Evolutionary conservation across 2,329 filamentous ascomycete genomes (phyloP), one percentile per base, ranked within the genome.

Genomic region (Exophiala viscosa): DNA sequence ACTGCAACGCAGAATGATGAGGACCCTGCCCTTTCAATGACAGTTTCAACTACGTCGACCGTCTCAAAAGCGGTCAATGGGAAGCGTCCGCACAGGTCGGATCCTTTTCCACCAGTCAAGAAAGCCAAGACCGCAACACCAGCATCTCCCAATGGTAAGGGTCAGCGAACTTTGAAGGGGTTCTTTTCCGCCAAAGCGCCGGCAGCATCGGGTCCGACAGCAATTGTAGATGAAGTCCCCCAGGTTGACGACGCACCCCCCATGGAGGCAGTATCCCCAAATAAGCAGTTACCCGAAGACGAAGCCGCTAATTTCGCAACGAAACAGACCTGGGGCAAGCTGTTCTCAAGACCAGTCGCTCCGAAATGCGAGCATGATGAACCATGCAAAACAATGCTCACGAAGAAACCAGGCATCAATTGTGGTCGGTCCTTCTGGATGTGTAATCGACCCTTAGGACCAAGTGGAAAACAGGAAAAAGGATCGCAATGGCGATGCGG

Each of bases 341-440:
- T 97, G 11, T 85, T 97, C 57, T 82, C 85, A 13, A 90, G 86
- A 67, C 84, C 87, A 51, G 73, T 82, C 1, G 77, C 82, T 1
- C 93, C 93, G 1, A 81, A 80, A 52, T 99, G 93, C 66, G 90
- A 96, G 62, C 93, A 99, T 65, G 77, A 83, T 48, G 91, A 97
- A 63, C 87, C 88, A 2, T 97, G 93, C 69, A 87, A 90, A 59
- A 88, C 79, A 59, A 74, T 92, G 46, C 80, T 85, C 14, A 96
- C 91, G 1, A 96, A 92, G 73, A 97, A 97, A 66, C 78, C 89
- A 0, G 93, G 93, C 1, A 74, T 88, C 58, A 99, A 97, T 64
- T 85, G 78, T 58, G 83, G 84, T 0, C 72, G 83, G 20, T 77
- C 78, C 7, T 87, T 86, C 65, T 87, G 81, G 81, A 84, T 85